Evolutionary conservation across 208 protist genomes (phyloP).

Genomic region (Crithidia brevicula): DNA sequence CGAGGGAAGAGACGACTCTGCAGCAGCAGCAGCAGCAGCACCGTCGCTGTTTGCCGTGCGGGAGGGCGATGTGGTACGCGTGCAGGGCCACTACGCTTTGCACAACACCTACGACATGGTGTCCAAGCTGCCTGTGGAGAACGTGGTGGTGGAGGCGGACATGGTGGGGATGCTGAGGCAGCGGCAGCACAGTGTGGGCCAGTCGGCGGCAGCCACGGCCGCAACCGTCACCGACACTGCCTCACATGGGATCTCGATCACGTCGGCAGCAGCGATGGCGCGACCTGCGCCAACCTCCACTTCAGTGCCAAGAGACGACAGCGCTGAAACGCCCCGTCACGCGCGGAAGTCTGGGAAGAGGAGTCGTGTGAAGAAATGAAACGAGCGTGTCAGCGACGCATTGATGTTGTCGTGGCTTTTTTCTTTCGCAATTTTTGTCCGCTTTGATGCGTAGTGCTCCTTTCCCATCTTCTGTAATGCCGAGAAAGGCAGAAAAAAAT

Average conservation of each 20-base stretch:
- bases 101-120: slow-evolving; percentile 78
- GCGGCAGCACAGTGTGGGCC: background rate
- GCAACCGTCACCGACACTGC: too few species aligned
- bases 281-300: too few species aligned
- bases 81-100: slow-evolving; percentile 69
- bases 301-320: too few species aligned
- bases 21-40: too few species aligned
- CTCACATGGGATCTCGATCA: too few species aligned
- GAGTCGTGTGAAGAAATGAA: background rate
- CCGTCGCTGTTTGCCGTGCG: slow-evolving; percentile 33
- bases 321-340: background rate
- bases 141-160: slow-evolving; percentile 73
- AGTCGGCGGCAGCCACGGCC: background rate
- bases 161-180: slow-evolving; percentile 51
- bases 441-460: too few species aligned
- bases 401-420: too few species aligned
- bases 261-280: too few species aligned
- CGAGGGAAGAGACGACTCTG: background rate
- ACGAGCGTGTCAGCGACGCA: too few species aligned
- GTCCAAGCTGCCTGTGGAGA: slow-evolving; percentile 71
- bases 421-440: too few species aligned
- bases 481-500: too few species aligned
- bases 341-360: background rate
- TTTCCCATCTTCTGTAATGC: too few species aligned
- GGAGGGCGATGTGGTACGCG: slow-evolving; percentile 62